These are phyloP conservation scores for Xylaria curta DNA, from an alignment of 495 filamentous ascomycete genomes.

Conservation along the genomic window DNA sequence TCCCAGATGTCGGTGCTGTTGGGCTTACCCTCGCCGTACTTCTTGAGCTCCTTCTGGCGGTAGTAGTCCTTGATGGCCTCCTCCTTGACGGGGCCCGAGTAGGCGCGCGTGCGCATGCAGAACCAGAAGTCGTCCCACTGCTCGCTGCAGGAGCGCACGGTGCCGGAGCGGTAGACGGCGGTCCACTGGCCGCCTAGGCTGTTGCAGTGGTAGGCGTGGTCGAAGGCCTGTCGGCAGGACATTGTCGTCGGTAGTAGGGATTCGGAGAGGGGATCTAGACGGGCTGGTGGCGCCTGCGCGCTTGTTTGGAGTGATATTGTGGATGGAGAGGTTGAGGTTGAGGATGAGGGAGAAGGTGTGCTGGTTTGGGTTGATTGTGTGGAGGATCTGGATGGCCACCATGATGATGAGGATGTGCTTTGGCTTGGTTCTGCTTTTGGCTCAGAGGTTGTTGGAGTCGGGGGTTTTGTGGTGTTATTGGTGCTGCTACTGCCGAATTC, in stretches of 20 bases:
- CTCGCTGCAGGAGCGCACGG: constrained; percentile 72
- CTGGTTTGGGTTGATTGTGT: constrained; percentile 19
- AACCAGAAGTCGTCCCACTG: constrained; percentile 93
- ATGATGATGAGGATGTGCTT: constrained; percentile 24
- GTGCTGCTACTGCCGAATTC: constrained; percentile 33
- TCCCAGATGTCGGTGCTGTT: constrained; percentile 96
- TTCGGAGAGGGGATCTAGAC: constrained; percentile 53
- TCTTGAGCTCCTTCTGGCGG: constrained; percentile 67
- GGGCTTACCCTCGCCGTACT: constrained; percentile 66
- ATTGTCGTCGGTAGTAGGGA: constrained; percentile 77
- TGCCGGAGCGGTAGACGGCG: constrained; percentile 82
- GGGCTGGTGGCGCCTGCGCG: constrained; percentile 15
- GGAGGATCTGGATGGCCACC: constrained; percentile 26
- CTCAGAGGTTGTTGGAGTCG: not conserved
- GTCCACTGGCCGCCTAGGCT: constrained; percentile 86
- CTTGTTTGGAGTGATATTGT: not conserved
- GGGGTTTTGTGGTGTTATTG: not conserved
- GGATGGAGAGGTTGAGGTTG: constrained; percentile 1
- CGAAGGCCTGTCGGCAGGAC: constrained; percentile 90
- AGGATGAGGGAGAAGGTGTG: constrained; percentile 24
- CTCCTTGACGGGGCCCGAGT: constrained; percentile 56
- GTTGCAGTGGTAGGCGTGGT: constrained; percentile 94
- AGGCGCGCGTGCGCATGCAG: constrained; percentile 82
- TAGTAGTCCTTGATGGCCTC: constrained; percentile 73
- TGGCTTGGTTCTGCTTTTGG: not conserved